phyloP scores from a whole-genome alignment of 192 early-diverging fungal species.

The Backusella morwellensis region DNA sequence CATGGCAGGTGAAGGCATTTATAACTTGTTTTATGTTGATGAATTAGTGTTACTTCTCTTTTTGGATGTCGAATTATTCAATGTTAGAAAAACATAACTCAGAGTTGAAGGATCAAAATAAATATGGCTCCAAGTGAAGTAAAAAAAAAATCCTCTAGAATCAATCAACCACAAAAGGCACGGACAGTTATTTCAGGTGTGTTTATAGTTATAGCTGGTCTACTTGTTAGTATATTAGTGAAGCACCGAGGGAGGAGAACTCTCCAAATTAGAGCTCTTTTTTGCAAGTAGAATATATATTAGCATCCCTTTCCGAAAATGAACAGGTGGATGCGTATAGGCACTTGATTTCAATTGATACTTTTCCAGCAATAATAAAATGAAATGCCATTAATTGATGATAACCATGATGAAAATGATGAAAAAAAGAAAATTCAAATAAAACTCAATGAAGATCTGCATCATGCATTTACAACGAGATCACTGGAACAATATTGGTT shows the following conservation, averaged over 20 bases:
- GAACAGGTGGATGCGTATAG: too few relatives aligned
- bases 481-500: not conserved
- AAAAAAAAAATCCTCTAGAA: not conserved
- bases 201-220: not conserved
- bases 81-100: too few relatives aligned
- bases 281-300: too few relatives aligned
- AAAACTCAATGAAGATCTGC: not conserved
- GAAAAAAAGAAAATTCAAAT: too few relatives aligned
- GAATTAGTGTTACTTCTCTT: too few relatives aligned
- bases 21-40: too few relatives aligned
- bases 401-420: not conserved
- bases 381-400: not conserved
- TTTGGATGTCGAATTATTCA: too few relatives aligned
- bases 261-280: not conserved
- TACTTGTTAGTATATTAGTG: not conserved
- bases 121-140: not conserved
- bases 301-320: too few relatives aligned
- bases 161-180: not conserved
- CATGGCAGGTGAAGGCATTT: too few relatives aligned
- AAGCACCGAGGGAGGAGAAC: not conserved
- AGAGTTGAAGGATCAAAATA: too few relatives aligned
- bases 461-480: not conserved
- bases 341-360: too few relatives aligned
- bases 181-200: not conserved
- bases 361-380: too few relatives aligned